These are phyloP conservation scores for Parascedosporium putredinis DNA, from an alignment of 2,329 filamentous ascomycete species.

Conservation along the genomic window DNA sequence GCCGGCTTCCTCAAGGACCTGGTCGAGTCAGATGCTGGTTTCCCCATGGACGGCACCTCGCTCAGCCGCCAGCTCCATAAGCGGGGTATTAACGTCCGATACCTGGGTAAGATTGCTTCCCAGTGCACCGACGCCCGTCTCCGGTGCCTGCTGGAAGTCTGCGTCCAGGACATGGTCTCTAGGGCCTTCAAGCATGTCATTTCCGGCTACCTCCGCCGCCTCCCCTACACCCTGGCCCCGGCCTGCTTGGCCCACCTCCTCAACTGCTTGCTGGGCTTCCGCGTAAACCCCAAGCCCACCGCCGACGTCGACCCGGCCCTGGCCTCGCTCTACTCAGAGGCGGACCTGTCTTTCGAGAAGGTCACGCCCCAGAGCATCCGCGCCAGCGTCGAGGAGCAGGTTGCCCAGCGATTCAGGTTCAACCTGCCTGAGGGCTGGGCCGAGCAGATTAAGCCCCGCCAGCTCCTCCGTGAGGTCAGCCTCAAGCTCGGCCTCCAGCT, in stretches of 20 bases:
- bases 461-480: constrained; percentile 79
- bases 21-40: constrained; percentile 84
- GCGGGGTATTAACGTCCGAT: constrained; percentile 92
- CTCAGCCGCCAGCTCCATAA: constrained; percentile 84
- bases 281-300: constrained; percentile 65
- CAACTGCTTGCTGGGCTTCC: constrained; percentile 79
- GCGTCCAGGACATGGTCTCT: constrained; percentile 87
- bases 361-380: constrained; percentile 65
- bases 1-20: constrained; percentile 81
- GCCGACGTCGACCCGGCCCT: constrained; percentile 68
- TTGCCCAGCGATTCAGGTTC: constrained; percentile 66
- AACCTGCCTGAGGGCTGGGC: constrained; percentile 60
- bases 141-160: constrained; percentile 64
- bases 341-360: constrained; percentile 70
- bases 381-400: constrained; percentile 60
- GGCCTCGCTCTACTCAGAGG: constrained; percentile 67
- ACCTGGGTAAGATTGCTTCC: constrained; percentile 75
- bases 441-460: constrained; percentile 57
- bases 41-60: constrained; percentile 96
- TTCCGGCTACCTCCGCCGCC: constrained; percentile 65
- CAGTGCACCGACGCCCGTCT: constrained; percentile 58
- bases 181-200: constrained; percentile 90
- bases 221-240: constrained; percentile 71
- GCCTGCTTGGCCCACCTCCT: constrained; percentile 76
- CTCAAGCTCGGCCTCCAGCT: constrained; percentile 87